Evolutionary conservation across 148 eudicot genomes (phyloP), one percentile per base, ranked within the genome.

Genomic region (Vaccinium macrocarpon): DNA sequence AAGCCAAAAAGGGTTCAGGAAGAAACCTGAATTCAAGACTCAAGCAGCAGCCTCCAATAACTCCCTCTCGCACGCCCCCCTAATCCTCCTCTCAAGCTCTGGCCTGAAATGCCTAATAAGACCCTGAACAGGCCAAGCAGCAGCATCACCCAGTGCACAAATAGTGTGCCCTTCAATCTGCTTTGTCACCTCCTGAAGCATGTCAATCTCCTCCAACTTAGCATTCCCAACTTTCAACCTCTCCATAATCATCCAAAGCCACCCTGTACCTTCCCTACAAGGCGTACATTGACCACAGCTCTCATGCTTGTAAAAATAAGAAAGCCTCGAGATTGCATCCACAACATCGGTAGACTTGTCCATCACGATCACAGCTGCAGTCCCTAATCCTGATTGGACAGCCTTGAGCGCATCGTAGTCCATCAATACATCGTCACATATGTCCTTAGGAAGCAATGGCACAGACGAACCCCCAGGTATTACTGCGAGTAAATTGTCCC

Each of bases 91-190:
- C 83, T 96, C 99, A 53, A 96, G 89, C 89, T 96, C 99, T 8
- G 97, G 98, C 83, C 99, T 92, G 79, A 96, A 96, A 81, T 96
- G 98, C 88, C 98, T 91, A 46, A 96, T 94, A 73, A 94, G 98
- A 85, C 99, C 98, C 90, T 96, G 99, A 84, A 96, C 97, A 16
- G 99, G 99, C 98, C 98, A 94, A 84, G 98, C 98, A 88, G 98
- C 99, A 76, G 98, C 99, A 90, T 93, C 98, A 49, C 98, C 99
- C 89, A 94, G 85, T 0, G 99, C 99, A 88, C 99, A 96, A 9
- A 94, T 94, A 2, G 99, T 96, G 82, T 96, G 98, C 78, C 99
- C 99, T 89, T 94, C 98, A 76, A 94, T 96, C 90, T 94, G 99
- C 91, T 96, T 94, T 23, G 99, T 96, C 88, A 96, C 88, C 86